phyloP scores from a whole-genome alignment of 345 rosid species.

The Alliaria petiolata region DNA sequence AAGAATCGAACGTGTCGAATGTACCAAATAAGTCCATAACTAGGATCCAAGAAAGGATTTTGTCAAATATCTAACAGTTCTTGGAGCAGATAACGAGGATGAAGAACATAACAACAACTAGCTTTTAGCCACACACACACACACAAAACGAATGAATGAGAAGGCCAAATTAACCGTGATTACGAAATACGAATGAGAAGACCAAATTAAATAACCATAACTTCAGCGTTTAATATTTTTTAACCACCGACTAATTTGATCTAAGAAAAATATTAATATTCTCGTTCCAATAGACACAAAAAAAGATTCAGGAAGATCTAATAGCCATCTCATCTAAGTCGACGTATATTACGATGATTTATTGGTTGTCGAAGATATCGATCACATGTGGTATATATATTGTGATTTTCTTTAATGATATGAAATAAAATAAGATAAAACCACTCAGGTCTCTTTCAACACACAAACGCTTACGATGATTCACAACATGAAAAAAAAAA shows the following conservation, averaged over 20 bases:
- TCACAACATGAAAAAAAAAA: neutral
- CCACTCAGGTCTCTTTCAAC: neutral
- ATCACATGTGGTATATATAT: neutral
- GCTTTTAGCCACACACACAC: no score
- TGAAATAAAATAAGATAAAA: neutral
- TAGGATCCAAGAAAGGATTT: neutral
- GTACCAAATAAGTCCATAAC: constrained; percentile 17
- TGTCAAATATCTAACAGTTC: neutral
- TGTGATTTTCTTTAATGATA: neutral
- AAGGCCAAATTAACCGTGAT: neutral
- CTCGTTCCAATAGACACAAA: neutral
- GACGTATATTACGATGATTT: neutral
- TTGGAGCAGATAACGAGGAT: constrained; percentile 4
- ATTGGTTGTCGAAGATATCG: constrained; percentile 8
- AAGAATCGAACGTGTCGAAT: constrained; percentile 13
- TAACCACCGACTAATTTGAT: constrained; percentile 14
- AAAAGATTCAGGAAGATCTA: no score
- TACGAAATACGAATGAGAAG: neutral
- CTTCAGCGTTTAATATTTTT: neutral
- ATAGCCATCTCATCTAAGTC: neutral
- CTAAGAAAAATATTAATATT: neutral
- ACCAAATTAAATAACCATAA: neutral
- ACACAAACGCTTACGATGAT: neutral
- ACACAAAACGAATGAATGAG: no score
- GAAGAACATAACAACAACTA: neutral